phyloP scores from a whole-genome alignment of 176 grass and related monocot genomes.

The Zea luxurians region DNA sequence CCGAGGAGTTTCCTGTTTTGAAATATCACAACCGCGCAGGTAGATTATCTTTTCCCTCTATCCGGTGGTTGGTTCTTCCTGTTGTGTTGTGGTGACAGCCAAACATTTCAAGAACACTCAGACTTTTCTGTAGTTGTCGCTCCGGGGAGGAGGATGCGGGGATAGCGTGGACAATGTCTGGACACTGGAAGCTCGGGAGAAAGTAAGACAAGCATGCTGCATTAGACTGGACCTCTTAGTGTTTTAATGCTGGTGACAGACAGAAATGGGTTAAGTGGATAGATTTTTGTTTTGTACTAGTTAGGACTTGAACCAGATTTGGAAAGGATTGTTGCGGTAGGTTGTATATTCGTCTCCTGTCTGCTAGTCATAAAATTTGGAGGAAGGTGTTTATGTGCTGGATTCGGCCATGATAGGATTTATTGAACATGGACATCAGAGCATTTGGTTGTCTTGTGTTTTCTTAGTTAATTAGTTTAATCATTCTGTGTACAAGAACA shows the following conservation, averaged over 20 bases:
- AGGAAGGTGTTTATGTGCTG: neutral
- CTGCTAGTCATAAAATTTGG: neutral
- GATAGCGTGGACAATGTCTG: neutral
- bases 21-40: neutral
- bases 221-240: conserved; percentile 5
- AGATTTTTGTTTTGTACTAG: neutral
- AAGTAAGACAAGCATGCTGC: neutral
- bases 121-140: neutral
- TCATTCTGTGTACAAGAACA: neutral
- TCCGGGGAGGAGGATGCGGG: neutral
- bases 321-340: neutral
- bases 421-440: neutral
- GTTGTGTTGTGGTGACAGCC: neutral
- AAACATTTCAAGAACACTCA: neutral
- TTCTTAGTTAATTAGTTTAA: too few species aligned
- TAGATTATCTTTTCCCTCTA: conserved; percentile 14
- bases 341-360: neutral
- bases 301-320: neutral
- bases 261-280: neutral
- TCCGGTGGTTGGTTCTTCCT: neutral
- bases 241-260: neutral
- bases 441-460: neutral
- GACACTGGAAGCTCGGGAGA: neutral
- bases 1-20: conserved; percentile 14
- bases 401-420: neutral